Conservation (phyloP, 2,329 filamentous ascomycete genomes). For the Aspergillus ibericus region DNA sequence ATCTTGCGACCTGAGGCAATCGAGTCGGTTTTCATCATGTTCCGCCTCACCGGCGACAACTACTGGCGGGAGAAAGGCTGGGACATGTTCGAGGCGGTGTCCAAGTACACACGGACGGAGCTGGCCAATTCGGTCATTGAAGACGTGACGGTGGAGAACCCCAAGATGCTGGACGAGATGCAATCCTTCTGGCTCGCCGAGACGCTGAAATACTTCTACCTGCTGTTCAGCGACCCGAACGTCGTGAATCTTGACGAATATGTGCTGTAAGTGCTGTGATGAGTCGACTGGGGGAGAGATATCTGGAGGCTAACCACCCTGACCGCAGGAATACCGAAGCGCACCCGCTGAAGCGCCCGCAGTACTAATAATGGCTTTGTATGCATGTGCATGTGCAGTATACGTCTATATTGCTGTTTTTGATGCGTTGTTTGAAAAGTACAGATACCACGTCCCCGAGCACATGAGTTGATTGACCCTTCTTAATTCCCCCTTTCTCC, state of each 20-base stretch:
- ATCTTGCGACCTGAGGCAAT: conserved; percentile 68
- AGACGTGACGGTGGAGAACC: conserved; percentile 60
- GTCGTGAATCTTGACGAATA: conserved; percentile 49
- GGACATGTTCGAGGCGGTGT: conserved; percentile 69
- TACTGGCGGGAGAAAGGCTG: conserved; percentile 69
- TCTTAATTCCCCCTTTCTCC: neutral
- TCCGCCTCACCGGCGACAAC: conserved; percentile 67
- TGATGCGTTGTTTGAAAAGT: conserved; percentile 5
- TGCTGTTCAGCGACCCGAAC: conserved; percentile 47
- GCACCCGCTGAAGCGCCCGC: conserved; percentile 40
- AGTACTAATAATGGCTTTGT: conserved; percentile 17
- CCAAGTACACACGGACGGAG: conserved; percentile 60
- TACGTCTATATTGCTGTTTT: conserved; percentile 4
- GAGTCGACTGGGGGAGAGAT: neutral
- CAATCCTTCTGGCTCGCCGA: conserved; percentile 71
- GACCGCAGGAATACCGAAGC: conserved; percentile 41
- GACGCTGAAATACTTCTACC: conserved; percentile 51
- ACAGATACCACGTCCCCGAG: conserved; percentile 6
- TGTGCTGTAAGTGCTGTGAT: conserved; percentile 41
- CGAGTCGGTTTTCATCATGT: conserved; percentile 77
- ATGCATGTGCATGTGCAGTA: conserved; percentile 9
- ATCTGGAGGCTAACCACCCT: conserved; percentile 3
- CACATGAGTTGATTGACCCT: conserved; percentile 6
- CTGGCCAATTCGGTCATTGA: conserved; percentile 65
- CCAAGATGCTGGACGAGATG: conserved; percentile 60